These are phyloP conservation scores for Podospora fimiseda DNA, from an alignment of 495 filamentous ascomycete species.

Conservation along the genomic window DNA sequence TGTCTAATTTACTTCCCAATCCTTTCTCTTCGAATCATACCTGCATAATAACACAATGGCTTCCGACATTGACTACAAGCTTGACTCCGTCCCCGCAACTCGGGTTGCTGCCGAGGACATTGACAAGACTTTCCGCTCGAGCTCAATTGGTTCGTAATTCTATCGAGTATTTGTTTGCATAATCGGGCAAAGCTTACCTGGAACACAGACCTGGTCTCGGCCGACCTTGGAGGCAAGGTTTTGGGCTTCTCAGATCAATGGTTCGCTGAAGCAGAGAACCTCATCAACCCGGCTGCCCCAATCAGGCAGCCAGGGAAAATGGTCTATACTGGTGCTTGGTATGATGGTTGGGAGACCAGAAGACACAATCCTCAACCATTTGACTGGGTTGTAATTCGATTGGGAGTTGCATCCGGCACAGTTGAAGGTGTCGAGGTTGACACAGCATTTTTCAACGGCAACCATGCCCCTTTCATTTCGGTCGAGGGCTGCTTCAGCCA, in stretches of 20 bases:
- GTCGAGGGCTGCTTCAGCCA: constrained; percentile 70
- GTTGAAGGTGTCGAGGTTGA: constrained; percentile 80
- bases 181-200: neutral
- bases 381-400: constrained; percentile 77
- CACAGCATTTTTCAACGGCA: constrained; percentile 80
- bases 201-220: constrained; percentile 66
- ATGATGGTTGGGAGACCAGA: constrained; percentile 92
- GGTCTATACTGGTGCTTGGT: constrained; percentile 84
- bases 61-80: constrained; percentile 38
- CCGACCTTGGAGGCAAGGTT: constrained; percentile 64
- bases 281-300: constrained; percentile 67
- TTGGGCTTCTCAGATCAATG: constrained; percentile 79
- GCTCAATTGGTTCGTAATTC: constrained; percentile 54
- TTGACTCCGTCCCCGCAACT: constrained; percentile 42
- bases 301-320: constrained; percentile 76
- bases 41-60: constrained; percentile 10
- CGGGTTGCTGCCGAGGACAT: constrained; percentile 53
- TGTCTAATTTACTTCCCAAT: neutral
- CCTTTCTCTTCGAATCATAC: too few relatives aligned
- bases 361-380: constrained; percentile 73
- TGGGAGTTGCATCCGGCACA: constrained; percentile 70
- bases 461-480: constrained; percentile 75
- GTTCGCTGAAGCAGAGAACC: constrained; percentile 78
- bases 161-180: neutral
- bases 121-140: constrained; percentile 63